Base-by-base conservation (phyloP, 1,284 basidiomycete species). In the Marasmius oreades region DNA sequence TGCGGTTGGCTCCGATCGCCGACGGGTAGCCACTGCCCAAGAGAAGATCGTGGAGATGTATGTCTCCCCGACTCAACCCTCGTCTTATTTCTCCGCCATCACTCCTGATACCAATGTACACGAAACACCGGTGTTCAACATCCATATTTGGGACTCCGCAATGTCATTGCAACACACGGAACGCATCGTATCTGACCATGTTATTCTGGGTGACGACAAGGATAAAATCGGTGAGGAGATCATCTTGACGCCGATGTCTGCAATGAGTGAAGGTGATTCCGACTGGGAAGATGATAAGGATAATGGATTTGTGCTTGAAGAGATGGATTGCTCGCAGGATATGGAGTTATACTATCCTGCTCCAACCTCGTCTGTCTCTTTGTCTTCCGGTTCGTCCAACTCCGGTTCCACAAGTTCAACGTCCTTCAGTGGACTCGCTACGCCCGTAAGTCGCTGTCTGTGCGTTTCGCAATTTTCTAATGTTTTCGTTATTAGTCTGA, bases 71-170 rank as follows among this genome's bases (percentile, higher is more conserved):
- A 50, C 46, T 2, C 47, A 50, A 26, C 37, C 57, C 58, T 26
- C 51, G 53, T 48, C 42, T 28, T 39, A 45, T 44, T 57, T 48
- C 34, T 56, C 58, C 28, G 42, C 55, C 42, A 57, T 61, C 37
- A 58, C 56, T 16, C 47, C 47, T 18, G 47, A 45, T 24, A 20
- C 10, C 20, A 11, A 50, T 26, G 33, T 33, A 11, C 39, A 16
- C 12, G 24, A 26, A 14, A 8, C 20, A 31, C 47, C 47, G 14
- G 28, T 50, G 5, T 33, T 50, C 28, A 50, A 50, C 26, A 33
- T 50, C n/a, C 47, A 33, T 33, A 16, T 50, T 20, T 50, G 47
- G 47, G 28, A 50, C 26, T 50, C 47, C 31, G 33, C 31, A 3
- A 50, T 50, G 47, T 26, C 24, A 12, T 33, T 50, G 4, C 47